A percentile compares a stretch with the other conserved stretches of the same genome.
Evolutionary conservation across 768 basidiomycete species (phyloP).

Genomic region (Gautieria morchelliformis): DNA sequence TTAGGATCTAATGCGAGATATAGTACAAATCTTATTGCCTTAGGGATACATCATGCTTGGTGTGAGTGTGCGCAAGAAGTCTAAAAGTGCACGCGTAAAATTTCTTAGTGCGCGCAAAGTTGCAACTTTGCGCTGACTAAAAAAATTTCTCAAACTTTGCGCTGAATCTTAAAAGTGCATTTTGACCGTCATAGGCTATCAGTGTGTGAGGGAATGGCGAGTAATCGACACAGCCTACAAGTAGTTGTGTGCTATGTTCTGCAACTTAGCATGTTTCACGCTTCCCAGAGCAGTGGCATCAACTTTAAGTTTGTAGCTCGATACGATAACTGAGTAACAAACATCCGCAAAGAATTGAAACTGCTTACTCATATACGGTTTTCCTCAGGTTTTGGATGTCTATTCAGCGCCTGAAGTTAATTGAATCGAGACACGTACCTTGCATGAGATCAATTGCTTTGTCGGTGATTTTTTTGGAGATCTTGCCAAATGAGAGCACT

Average conservation of each 20-base stretch:
- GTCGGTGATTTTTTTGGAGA: constrained; percentile 86
- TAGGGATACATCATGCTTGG: no score
- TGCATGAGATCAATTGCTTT: constrained; percentile 86
- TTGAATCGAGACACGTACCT: constrained; percentile 7
- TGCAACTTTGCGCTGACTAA: no score
- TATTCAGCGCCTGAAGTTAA: constrained; percentile 13
- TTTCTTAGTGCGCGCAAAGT: no score
- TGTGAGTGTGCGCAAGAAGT: no score
- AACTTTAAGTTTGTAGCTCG: constrained; percentile 83
- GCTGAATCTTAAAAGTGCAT: no score
- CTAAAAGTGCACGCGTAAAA: no score
- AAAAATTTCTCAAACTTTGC: no score
- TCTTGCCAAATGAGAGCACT: constrained; percentile 84
- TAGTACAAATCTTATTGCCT: no score
- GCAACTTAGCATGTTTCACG: constrained; percentile 64
- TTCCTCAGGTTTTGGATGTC: constrained; percentile 95
- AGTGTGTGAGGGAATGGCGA: background rate
- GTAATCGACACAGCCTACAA: constrained; percentile 35
- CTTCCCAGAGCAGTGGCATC: constrained; percentile 77
- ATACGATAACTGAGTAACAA: constrained; percentile 1
- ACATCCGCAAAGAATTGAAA: background rate
- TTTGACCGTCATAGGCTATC: background rate
- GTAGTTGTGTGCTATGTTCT: constrained; percentile 79
- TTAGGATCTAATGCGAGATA: no score
- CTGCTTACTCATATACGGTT: constrained; percentile 84